phyloP scores from a whole-genome alignment of 768 basidiomycete genomes.

The Russula abietina region DNA sequence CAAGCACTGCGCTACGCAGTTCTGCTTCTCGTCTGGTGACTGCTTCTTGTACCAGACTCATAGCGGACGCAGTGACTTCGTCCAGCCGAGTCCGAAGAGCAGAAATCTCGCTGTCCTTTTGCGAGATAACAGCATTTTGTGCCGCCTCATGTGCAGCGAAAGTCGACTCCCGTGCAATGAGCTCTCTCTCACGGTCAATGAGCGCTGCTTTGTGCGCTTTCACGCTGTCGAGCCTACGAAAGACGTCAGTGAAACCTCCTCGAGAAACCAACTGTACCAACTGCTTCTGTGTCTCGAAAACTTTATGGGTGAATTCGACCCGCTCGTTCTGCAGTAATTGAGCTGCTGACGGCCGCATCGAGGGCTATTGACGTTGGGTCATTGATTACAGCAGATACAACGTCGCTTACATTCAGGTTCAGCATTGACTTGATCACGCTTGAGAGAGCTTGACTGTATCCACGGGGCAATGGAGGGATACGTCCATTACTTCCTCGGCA shows the following conservation, averaged over 20 bases:
- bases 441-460: slow-evolving; percentile 68
- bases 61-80: slow-evolving; percentile 26
- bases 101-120: slow-evolving; percentile 58
- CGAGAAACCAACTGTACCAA: slow-evolving; percentile 31
- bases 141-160: slow-evolving; percentile 53
- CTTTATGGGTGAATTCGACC: slow-evolving; percentile 61
- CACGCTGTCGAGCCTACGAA: slow-evolving; percentile 52
- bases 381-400: neutral
- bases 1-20: slow-evolving; percentile 54
- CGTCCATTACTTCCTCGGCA: slow-evolving; percentile 57
- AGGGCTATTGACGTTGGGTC: slow-evolving; percentile 46
- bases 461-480: slow-evolving; percentile 84
- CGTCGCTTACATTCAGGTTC: slow-evolving; percentile 61
- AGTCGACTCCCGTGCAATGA: slow-evolving; percentile 49
- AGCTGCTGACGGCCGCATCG: slow-evolving; percentile 77
- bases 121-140: slow-evolving; percentile 40
- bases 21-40: slow-evolving; percentile 63
- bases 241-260: neutral
- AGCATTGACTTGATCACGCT: slow-evolving; percentile 84
- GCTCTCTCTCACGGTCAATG: slow-evolving; percentile 57
- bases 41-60: slow-evolving; percentile 44
- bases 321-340: slow-evolving; percentile 80
- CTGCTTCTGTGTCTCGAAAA: slow-evolving; percentile 77
- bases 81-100: slow-evolving; percentile 35
- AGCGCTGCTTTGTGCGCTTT: slow-evolving; percentile 57